Percentiles rank a stretch among this genome's conserved stretches.
These are phyloP conservation scores for Ascochyta clinopodiicola DNA, from an alignment of 2,329 filamentous ascomycete species.

Conservation along the genomic window DNA sequence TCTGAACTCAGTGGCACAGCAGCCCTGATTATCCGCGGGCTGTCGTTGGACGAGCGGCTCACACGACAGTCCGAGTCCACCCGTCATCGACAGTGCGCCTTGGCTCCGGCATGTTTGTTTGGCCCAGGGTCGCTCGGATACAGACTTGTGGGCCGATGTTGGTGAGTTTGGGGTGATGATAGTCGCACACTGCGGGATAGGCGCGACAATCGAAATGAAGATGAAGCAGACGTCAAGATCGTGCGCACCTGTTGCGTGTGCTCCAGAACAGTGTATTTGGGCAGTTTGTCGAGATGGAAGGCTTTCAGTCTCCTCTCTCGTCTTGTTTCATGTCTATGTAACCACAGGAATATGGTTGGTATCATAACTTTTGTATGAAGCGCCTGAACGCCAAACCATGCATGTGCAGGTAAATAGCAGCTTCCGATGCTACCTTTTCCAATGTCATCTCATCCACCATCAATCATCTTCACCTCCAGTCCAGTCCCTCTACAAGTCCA, in stretches of 20 bases:
- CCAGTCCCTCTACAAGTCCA: constrained; percentile 51
- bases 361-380: constrained; percentile 37
- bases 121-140: not conserved
- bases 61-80: constrained; percentile 10
- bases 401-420: constrained; percentile 28
- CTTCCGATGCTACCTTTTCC: constrained; percentile 19
- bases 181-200: not conserved
- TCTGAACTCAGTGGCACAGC: not conserved
- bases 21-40: not conserved
- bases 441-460: not conserved
- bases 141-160: not conserved
- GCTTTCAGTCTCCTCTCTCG: not conserved
- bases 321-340: constrained; percentile 11
- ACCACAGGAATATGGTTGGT: constrained; percentile 29
- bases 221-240: not conserved
- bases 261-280: not conserved
- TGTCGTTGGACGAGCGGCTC: not conserved
- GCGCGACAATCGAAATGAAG: not conserved
- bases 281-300: not conserved
- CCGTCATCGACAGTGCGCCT: constrained; percentile 4
- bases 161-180: constrained; percentile 3
- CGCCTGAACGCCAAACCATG: constrained; percentile 41
- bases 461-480: not conserved
- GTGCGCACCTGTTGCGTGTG: no score
- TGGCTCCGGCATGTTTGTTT: constrained; percentile 2